These are phyloP conservation scores for Sphaerulina vaccinii DNA, from an alignment of 2,329 filamentous ascomycete genomes.

Conservation along the genomic window DNA sequence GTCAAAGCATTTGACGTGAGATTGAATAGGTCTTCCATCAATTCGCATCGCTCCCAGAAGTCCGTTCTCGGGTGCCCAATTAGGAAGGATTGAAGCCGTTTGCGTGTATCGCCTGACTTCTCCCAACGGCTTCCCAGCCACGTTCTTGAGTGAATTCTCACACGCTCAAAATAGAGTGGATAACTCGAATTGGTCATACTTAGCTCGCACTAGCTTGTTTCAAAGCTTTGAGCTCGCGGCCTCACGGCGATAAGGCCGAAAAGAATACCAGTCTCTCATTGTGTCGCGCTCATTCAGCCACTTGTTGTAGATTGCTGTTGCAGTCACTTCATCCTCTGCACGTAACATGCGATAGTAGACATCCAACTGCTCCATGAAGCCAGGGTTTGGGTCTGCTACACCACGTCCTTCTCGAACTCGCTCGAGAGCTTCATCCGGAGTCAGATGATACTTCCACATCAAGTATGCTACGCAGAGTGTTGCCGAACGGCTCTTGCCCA, in stretches of 20 bases:
- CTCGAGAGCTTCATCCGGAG: slow-evolving; percentile 63
- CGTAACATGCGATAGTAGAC: slow-evolving; percentile 76
- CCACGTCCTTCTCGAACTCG: slow-evolving; percentile 68
- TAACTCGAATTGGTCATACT: background rate
- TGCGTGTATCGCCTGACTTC: background rate
- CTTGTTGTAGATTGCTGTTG: slow-evolving; percentile 34
- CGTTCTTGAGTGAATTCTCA: background rate
- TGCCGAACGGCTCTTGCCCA: slow-evolving; percentile 91
- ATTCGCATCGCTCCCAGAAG: background rate
- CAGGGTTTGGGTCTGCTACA: slow-evolving; percentile 83
- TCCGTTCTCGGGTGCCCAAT: background rate
- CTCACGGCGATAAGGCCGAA: slow-evolving; percentile 18
- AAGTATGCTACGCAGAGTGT: slow-evolving; percentile 81
- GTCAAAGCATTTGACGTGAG: background rate
- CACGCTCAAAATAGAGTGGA: background rate
- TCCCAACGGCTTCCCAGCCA: slow-evolving; percentile 1
- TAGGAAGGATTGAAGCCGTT: background rate
- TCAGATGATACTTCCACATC: slow-evolving; percentile 56
- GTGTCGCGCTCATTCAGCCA: slow-evolving; percentile 39
- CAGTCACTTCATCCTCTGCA: slow-evolving; percentile 22
- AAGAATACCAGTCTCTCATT: slow-evolving; percentile 40
- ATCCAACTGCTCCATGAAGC: slow-evolving; percentile 83
- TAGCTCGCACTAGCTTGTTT: slow-evolving; percentile 19
- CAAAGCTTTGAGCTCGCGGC: slow-evolving; percentile 24
- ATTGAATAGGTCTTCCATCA: background rate